Evolutionary conservation across 2,329 filamentous ascomycete genomes (phyloP), one percentile per base, ranked within the genome.

Genomic region (Cladosporium colombiae): DNA sequence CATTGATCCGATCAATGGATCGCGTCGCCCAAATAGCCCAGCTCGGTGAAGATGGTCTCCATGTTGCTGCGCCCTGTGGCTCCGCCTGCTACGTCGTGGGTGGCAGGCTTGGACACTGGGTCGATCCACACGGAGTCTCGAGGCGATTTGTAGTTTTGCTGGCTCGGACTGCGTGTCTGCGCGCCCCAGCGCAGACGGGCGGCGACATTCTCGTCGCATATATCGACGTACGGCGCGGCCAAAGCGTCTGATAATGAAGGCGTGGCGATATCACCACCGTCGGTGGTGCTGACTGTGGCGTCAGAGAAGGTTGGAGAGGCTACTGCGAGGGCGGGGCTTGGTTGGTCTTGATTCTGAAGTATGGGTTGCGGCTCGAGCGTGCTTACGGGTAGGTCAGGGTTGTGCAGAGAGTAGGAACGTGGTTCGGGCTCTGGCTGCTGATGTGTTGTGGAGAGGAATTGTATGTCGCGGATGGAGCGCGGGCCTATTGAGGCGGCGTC

Each of bases 221-320:
- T 3, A 25, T 52, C 50, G 37, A 59, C 31, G 50, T 35, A 44
- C 23, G 61, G 25, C 33, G 52, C 29, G 18, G 37, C 49, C 58
- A 59, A 27, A 44, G 23, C 21, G n/a, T 61, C 49, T 31, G 53
- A 25, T 7, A 52, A 13, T 73, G 68, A 29, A 70, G 70, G 65
- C 69, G 72, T 33, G 74, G 72, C 27, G 71, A 73, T 56, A 68
- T 69, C 50, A 59, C 68, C 73, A 29, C 65, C 69, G n/a, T 60
- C 68, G 44, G 65, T 64, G 14, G 74, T 74, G 67, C 72, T 75
- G 27, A 76, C 60, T 18, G 76, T 77, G 37, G 70, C 71, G 49
- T 71, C 74, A 35, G 71, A 73, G 66, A 77, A 76, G 14, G 74
- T 74, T 10, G 76, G 76, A 4, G 76, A 77, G 25, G 65, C 64